phyloP scores from a whole-genome alignment of 208 protist genomes.

The Crithidia mellificae region DNA sequence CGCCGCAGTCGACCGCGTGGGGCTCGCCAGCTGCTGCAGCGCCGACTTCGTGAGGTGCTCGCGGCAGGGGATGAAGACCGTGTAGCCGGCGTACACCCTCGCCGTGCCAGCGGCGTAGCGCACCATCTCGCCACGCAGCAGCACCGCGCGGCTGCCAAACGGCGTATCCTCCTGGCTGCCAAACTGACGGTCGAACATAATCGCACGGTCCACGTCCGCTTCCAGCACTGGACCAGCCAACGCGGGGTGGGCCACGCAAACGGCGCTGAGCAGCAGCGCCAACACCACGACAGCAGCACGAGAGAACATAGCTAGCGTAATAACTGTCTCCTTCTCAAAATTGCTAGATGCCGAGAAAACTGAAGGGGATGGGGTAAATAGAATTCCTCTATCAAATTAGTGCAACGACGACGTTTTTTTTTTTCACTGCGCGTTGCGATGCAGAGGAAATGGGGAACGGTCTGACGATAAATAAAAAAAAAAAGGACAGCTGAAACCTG shows the following conservation, averaged over 20 bases:
- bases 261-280: constrained; percentile 22
- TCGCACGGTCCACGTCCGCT: constrained; percentile 42
- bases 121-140: constrained; percentile 59
- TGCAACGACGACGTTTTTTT: too few relatives aligned
- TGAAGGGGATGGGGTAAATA: too few relatives aligned
- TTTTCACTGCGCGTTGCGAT: too few relatives aligned
- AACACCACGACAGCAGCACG: constrained; percentile 3
- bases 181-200: constrained; percentile 55
- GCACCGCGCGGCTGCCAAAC: constrained; percentile 50
- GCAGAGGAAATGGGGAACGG: too few relatives aligned
- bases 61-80: constrained; percentile 59
- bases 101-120: constrained; percentile 31
- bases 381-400: too few relatives aligned
- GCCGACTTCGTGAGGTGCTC: constrained; percentile 46
- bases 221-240: constrained; percentile 36
- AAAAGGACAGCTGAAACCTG: too few relatives aligned
- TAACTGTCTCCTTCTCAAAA: background rate
- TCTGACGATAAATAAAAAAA: too few relatives aligned
- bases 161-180: constrained; percentile 12
- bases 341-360: too few relatives aligned
- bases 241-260: constrained; percentile 12
- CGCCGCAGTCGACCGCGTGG: constrained; percentile 25
- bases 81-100: constrained; percentile 35
- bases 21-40: constrained; percentile 34
- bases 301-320: background rate